A percentile compares a stretch with the other conserved stretches of the same genome.
Conservation (phyloP, 176 grass and related monocot species). For the Chloris gayana region DNA sequence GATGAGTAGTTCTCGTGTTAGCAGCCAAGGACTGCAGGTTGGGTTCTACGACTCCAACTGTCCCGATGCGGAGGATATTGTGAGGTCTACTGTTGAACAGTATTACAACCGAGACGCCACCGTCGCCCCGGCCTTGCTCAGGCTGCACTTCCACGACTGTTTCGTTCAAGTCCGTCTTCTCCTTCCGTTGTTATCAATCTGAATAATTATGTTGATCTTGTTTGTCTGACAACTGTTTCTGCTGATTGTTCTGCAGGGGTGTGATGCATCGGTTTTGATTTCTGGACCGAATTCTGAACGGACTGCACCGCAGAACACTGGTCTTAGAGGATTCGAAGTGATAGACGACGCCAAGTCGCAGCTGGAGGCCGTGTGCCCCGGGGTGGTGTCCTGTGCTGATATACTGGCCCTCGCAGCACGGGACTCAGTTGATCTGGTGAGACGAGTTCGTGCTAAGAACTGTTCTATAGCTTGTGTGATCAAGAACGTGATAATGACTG, state of each 20-base stretch:
- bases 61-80: slow-evolving; percentile 62
- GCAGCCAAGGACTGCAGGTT: slow-evolving; percentile 54
- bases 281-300: slow-evolving; percentile 59
- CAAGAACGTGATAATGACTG: background rate
- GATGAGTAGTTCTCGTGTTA: slow-evolving; percentile 11
- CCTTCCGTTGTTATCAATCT: background rate
- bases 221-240: slow-evolving; percentile 16
- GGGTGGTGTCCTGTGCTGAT: slow-evolving; percentile 79
- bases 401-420: slow-evolving; percentile 71
- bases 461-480: background rate
- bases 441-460: slow-evolving; percentile 12
- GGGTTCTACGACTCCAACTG: slow-evolving; percentile 71
- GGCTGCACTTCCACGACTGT: slow-evolving; percentile 91
- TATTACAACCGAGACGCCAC: slow-evolving; percentile 63
- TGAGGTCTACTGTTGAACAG: slow-evolving; percentile 65
- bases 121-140: slow-evolving; percentile 67
- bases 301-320: slow-evolving; percentile 65
- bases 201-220: background rate
- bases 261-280: slow-evolving; percentile 78
- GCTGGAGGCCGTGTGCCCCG: slow-evolving; percentile 65
- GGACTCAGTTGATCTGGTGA: slow-evolving; percentile 73
- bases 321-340: slow-evolving; percentile 74
- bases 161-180: slow-evolving; percentile 66
- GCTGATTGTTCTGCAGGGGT: slow-evolving; percentile 41
- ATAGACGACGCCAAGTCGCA: slow-evolving; percentile 79